Evolutionary conservation across 2,329 filamentous ascomycete genomes (phyloP), one percentile per base, ranked within the genome.

Genomic region (Ophiosphaerella herpotricha): DNA sequence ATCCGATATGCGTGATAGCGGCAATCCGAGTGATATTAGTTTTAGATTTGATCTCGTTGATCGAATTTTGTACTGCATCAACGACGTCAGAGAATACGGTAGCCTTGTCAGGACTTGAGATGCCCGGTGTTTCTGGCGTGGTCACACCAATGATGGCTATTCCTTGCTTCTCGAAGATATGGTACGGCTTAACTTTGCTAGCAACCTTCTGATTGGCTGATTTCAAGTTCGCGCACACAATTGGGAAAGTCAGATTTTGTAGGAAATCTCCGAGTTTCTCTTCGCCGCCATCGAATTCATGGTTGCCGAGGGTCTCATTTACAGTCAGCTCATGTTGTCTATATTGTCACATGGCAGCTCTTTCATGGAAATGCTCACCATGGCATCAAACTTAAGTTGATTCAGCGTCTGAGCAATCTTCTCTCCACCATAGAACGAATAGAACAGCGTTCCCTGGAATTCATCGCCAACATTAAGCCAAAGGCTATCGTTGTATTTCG

Each of bases 341-440:
- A 14, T 18, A 9, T 38, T 4, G 21, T 2, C 3, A 13, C 5
- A 14, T 52, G 48, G 61, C 87, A 84, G 72, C 87, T 87, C 13
- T 85, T 84, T 1, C 87, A 73, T 0, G 85, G 87, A 6, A 29
- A 8, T 29, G 26, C 26, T 29, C 26, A 29, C 26, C 85, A 88
- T 87, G 59, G 81, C 83, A 53, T 86, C 82, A 57, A 88, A 86
- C n/a, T 80, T 79, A 42, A 88, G 74, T 64, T 85, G 78, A 55
- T 88, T 88, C 52, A 88, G 72, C 0, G 82, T 85, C 61, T 86
- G 80, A 41, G 84, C 83, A 55, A 88, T 88, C 77, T 88, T 88
- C 74, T 86, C 83, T 21, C 84, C 83, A 13, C 81, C 81, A 61
- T 88, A 88, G 68, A 81, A 87, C 4, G 80, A 80, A 73, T 86